These are phyloP conservation scores for Periconia digitata DNA, from an alignment of 2,329 filamentous ascomycete species.

Conservation along the genomic window DNA sequence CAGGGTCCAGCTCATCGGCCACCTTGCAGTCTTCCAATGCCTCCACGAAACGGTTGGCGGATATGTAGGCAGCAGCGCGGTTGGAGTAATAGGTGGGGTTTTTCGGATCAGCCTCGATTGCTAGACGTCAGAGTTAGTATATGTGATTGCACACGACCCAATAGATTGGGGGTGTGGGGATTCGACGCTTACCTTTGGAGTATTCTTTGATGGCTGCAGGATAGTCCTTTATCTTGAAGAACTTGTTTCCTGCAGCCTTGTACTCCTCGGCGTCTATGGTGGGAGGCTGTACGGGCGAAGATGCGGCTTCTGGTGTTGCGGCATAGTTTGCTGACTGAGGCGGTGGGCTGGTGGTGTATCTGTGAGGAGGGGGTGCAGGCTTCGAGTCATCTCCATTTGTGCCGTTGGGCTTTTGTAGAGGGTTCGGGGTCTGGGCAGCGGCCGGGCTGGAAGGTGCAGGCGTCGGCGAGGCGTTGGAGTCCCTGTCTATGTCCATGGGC, in stretches of 20 bases:
- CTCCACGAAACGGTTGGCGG: constrained; percentile 73
- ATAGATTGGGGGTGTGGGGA: neutral
- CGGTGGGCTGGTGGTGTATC: constrained; percentile 54
- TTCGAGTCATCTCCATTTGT: constrained; percentile 49
- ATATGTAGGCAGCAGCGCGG: constrained; percentile 92
- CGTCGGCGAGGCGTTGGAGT: constrained; percentile 59
- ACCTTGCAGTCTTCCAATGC: constrained; percentile 85
- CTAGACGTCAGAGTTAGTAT: constrained; percentile 57
- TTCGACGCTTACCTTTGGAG: constrained; percentile 72
- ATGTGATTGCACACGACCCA: constrained; percentile 17
- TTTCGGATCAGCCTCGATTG: constrained; percentile 81
- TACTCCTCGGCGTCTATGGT: constrained; percentile 83
- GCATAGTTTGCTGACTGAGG: constrained; percentile 44
- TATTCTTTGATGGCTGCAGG: constrained; percentile 87
- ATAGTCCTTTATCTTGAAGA: constrained; percentile 94
- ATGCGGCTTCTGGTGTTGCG: constrained; percentile 40
- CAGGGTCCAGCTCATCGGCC: constrained; percentile 79
- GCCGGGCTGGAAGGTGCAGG: constrained; percentile 53
- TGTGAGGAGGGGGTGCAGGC: constrained; percentile 73
- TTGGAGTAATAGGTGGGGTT: constrained; percentile 93
- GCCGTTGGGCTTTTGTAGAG: constrained; percentile 48
- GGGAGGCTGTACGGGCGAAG: constrained; percentile 44
- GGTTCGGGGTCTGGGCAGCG: constrained; percentile 48
- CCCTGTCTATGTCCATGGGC: constrained; percentile 78
- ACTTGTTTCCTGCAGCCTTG: constrained; percentile 93